These are phyloP conservation scores for Annona squamosa DNA, from an alignment of 164 flowering plant species.

Conservation along the genomic window DNA sequence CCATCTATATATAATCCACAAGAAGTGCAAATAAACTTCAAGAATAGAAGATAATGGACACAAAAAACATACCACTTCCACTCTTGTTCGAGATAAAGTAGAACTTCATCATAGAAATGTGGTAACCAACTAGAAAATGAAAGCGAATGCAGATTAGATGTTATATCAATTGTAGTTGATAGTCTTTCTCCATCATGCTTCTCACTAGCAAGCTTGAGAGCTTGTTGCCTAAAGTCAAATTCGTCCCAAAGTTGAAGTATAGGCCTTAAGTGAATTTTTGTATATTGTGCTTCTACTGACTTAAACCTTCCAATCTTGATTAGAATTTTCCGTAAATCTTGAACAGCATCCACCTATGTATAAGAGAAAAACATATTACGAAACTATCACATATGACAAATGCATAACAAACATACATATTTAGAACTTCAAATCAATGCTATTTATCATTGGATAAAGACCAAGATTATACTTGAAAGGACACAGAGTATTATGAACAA, in stretches of 20 bases:
- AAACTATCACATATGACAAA: background rate
- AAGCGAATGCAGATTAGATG: constrained; percentile 28
- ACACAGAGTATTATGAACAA: background rate
- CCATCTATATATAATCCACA: background rate
- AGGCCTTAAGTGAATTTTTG: constrained; percentile 81
- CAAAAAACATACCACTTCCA: constrained; percentile 84
- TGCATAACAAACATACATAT: background rate
- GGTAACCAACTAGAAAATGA: constrained; percentile 88
- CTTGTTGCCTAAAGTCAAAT: constrained; percentile 54
- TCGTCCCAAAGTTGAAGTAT: constrained; percentile 87
- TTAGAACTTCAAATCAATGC: background rate
- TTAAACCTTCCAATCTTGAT: constrained; percentile 87
- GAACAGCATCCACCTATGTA: constrained; percentile 67
- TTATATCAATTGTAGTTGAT: constrained; percentile 33
- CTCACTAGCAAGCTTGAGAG: constrained; percentile 47
- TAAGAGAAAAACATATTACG: background rate
- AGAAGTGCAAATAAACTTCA: background rate
- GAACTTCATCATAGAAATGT: constrained; percentile 84
- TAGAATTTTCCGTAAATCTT: constrained; percentile 81
- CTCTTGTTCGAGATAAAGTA: constrained; percentile 95
- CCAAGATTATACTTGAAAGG: background rate
- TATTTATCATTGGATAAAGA: background rate
- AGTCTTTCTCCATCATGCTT: constrained; percentile 50
- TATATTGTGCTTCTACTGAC: constrained; percentile 72
- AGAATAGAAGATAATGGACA: background rate